A percentile compares a stretch with the other conserved stretches of the same genome.
These are phyloP conservation scores for Diatrype stigma DNA, from an alignment of 2,329 filamentous ascomycete genomes.

Conservation along the genomic window DNA sequence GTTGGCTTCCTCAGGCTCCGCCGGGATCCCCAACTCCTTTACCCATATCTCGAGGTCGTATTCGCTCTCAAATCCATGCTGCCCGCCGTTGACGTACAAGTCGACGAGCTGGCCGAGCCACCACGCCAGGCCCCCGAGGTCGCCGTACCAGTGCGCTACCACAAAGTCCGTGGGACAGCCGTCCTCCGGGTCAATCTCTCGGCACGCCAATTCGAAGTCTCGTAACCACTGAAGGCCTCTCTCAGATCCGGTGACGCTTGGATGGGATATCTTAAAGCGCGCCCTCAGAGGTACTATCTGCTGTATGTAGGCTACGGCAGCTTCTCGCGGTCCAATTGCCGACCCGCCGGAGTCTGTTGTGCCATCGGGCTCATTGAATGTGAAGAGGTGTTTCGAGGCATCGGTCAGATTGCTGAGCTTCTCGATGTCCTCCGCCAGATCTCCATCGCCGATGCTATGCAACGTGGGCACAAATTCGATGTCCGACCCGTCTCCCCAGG, in stretches of 20 bases:
- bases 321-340: slow-evolving; percentile 33
- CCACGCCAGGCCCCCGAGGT: slow-evolving; percentile 29
- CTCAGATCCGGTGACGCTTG: slow-evolving; percentile 35
- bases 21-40: slow-evolving; percentile 36
- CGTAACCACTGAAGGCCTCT: slow-evolving; percentile 35
- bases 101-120: slow-evolving; percentile 30
- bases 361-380: slow-evolving; percentile 40
- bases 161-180: slow-evolving; percentile 39
- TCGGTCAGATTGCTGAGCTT: slow-evolving; percentile 25
- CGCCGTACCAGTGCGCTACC: slow-evolving; percentile 38
- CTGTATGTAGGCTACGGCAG: slow-evolving; percentile 33
- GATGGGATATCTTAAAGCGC: slow-evolving; percentile 36
- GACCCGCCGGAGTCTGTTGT: slow-evolving; percentile 35
- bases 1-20: slow-evolving; percentile 29
- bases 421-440: slow-evolving; percentile 14
- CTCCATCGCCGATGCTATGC: slow-evolving; percentile 32
- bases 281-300: slow-evolving; percentile 32
- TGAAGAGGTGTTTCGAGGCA: slow-evolving; percentile 34
- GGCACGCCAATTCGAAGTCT: slow-evolving; percentile 37
- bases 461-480: slow-evolving; percentile 35
- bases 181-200: slow-evolving; percentile 28
- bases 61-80: slow-evolving; percentile 25
- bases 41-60: slow-evolving; percentile 30
- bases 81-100: slow-evolving; percentile 16
- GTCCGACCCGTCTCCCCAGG: slow-evolving; percentile 17